Conservation (phyloP, 306 rosid genomes). For the Sophora flavescens region DNA sequence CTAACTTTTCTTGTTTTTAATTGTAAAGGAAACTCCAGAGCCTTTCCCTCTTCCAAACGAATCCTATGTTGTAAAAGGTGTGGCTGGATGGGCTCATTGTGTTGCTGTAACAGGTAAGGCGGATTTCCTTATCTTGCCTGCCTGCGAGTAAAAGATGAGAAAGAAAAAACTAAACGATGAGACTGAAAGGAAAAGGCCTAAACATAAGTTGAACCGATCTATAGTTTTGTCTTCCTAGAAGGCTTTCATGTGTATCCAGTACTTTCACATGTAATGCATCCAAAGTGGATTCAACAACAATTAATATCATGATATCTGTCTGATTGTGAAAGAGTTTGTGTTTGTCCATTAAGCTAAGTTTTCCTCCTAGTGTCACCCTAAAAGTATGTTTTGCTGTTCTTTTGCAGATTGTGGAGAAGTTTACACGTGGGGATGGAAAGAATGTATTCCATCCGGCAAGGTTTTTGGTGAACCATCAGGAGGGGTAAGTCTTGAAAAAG, state of each 20-base stretch:
- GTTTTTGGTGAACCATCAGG: conserved; percentile 60
- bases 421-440: conserved; percentile 95
- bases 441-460: conserved; percentile 90
- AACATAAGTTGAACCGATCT: background rate
- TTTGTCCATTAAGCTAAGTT: background rate
- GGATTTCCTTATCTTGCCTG: conserved; percentile 40
- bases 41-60: conserved; percentile 85
- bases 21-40: conserved; percentile 80
- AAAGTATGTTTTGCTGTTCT: conserved; percentile 32
- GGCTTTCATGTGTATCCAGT: background rate
- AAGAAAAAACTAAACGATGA: background rate
- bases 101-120: conserved; percentile 75
- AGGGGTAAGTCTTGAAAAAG: conserved; percentile 57
- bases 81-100: conserved; percentile 95
- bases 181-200: conserved; percentile 16
- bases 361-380: background rate
- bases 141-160: background rate
- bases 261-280: background rate
- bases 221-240: background rate
- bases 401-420: conserved; percentile 70
- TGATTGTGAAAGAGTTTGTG: background rate
- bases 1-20: conserved; percentile 44
- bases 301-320: background rate
- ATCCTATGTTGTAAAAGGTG: conserved; percentile 65
- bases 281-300: conserved; percentile 8